Evolutionary conservation across 2,329 filamentous ascomycete species (phyloP), one percentile per base, ranked within the genome.

Genomic region (Penicillium sp.): DNA sequence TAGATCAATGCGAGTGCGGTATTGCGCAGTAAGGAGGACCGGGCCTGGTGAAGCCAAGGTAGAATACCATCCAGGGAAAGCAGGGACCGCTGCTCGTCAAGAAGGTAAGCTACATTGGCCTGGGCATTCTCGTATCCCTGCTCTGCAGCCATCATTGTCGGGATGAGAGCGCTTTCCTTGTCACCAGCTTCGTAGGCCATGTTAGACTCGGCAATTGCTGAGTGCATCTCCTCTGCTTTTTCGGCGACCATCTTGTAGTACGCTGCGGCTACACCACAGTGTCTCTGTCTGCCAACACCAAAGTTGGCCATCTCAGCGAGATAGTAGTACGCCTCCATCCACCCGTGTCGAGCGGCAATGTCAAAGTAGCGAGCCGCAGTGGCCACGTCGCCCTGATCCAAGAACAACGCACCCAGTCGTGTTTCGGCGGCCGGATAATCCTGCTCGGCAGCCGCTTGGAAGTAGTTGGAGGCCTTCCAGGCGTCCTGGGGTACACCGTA

Each of bases 281-380:
- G 87, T 63, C 87, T 86, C 61, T 96, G 90, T 33, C 89, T 82
- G 5, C 90, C 91, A 27, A 95, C 83, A 0, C 90, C 92, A 59
- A 90, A 84, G 63, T 92, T 85, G 23, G 87, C 88, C 78, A 96
- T 85, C 74, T 97, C 92, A 2, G 90, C 92, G 4, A 97, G 84
- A 71, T 96, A 96, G 75, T 96, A 97, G 69, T 90, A 90, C 0
- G 92, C 89, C 73, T 96, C 92, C 58, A 96, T 89, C 68, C 92
- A 89, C 14, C 88, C 88, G 69, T 91, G 91, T 23, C 90, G 81
- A 40, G 88, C 88, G 5, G 92, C 92, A 46, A 93, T 81, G 67
- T 96, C 92, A 65, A 97, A 96, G 71, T 95, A 96, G 62, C 88
- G 86, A 56, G 86, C 89, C 2, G 92, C 92, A 0, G 87, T 86